Evolutionary conservation across 305 asterid genomes (phyloP).

Genomic region (Fraxinus sp.): DNA sequence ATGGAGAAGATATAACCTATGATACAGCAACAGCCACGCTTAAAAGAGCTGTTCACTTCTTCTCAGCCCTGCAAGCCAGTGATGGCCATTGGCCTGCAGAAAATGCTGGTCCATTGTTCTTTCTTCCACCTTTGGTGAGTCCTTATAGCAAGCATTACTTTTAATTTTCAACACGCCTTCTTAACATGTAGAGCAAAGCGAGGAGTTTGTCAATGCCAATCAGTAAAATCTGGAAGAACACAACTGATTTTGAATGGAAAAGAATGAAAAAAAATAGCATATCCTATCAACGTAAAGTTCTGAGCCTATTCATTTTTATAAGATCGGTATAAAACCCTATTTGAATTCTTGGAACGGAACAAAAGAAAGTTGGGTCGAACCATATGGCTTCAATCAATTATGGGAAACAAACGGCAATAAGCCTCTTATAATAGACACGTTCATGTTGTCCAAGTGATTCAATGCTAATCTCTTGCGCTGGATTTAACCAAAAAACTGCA

Average conservation of each 20-base stretch:
- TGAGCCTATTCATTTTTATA: neutral
- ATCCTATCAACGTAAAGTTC: neutral
- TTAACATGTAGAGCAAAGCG: neutral
- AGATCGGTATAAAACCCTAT: neutral
- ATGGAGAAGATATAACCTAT: constrained; percentile 60
- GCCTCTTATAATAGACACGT: neutral
- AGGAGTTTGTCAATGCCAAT: neutral
- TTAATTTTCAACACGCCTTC: neutral
- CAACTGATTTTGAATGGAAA: neutral
- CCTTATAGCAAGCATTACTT: neutral
- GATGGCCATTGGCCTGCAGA: constrained; percentile 99
- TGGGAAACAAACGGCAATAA: neutral
- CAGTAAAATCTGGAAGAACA: neutral
- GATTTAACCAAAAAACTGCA: constrained; percentile 16
- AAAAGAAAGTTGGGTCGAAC: neutral
- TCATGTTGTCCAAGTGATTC: neutral
- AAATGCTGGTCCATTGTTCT: constrained; percentile 89
- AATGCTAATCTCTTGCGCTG: neutral
- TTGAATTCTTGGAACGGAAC: neutral
- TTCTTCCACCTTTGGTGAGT: constrained; percentile 82
- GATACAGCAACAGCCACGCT: constrained; percentile 59
- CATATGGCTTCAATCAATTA: neutral
- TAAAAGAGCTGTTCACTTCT: constrained; percentile 68
- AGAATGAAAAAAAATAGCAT: neutral
- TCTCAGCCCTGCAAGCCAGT: constrained; percentile 77